Conservation (phyloP, 1,139 yeast genomes). For the Blastobotrys raffinosifermentans region DNA sequence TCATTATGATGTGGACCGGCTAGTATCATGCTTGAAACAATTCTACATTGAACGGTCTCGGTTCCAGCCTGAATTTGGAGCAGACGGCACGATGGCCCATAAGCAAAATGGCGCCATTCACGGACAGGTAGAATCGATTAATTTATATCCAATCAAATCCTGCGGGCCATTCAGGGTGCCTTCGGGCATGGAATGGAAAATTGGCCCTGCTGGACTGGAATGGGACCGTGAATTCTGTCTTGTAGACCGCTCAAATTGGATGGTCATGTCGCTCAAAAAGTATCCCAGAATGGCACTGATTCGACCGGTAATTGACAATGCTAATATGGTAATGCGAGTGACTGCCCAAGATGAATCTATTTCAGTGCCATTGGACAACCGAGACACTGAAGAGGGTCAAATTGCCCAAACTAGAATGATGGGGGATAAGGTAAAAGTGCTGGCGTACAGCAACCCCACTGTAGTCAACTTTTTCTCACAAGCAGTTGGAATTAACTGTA, state of each 20-base stretch:
- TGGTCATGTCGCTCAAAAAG: constrained; percentile 32
- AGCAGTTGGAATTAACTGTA: constrained; percentile 31
- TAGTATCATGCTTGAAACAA: constrained; percentile 26
- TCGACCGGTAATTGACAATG: constrained; percentile 25
- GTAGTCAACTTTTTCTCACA: constrained; percentile 28
- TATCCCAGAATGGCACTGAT: constrained; percentile 33
- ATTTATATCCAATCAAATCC: constrained; percentile 39
- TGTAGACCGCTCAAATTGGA: constrained; percentile 24
- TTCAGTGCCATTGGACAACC: constrained; percentile 10
- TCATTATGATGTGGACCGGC: constrained; percentile 29
- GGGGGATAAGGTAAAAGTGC: constrained; percentile 13
- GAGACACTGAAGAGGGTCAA: constrained; percentile 4
- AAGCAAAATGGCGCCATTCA: no score
- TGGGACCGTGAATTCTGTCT: constrained; percentile 38
- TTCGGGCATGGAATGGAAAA: constrained; percentile 25
- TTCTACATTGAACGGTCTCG: constrained; percentile 19
- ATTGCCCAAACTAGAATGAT: constrained; percentile 12
- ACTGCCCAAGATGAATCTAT: constrained; percentile 11
- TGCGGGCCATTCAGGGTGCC: constrained; percentile 34
- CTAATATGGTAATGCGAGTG: constrained; percentile 13
- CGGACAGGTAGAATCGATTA: constrained; percentile 21
- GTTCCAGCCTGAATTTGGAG: no score
- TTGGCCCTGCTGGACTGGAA: constrained; percentile 30
- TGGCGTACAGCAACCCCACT: constrained; percentile 17
- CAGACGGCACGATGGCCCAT: no score